These are phyloP conservation scores for Bimuria novae-zelandiae DNA, from an alignment of 2,329 filamentous ascomycete species.

Conservation along the genomic window DNA sequence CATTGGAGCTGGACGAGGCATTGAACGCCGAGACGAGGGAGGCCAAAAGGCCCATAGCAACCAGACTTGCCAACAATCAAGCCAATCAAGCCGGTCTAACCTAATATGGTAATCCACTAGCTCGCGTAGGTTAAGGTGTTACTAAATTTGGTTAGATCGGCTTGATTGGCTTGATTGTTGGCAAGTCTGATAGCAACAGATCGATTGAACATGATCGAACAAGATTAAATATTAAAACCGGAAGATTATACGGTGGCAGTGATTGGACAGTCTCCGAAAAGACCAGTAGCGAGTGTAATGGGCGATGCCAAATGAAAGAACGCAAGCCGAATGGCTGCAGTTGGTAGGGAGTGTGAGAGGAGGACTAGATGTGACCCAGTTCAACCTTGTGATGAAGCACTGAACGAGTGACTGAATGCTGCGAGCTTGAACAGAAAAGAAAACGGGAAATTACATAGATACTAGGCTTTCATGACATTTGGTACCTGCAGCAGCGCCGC, in stretches of 20 bases:
- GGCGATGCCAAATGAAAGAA: constrained; percentile 56
- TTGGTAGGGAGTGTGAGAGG: constrained; percentile 34
- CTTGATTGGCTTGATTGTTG: too few relatives aligned
- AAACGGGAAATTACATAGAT: constrained; percentile 33
- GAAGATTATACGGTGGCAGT: constrained; percentile 31
- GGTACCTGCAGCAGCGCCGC: constrained; percentile 32
- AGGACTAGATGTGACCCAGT: neutral
- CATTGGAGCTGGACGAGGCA: constrained; percentile 50
- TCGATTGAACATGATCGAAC: constrained; percentile 30
- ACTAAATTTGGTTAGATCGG: too few relatives aligned
- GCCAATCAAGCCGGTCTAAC: too few relatives aligned
- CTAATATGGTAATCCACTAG: too few relatives aligned
- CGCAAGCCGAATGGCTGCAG: constrained; percentile 56
- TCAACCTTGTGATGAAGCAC: constrained; percentile 4
- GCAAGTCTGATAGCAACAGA: constrained; percentile 21
- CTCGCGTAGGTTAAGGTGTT: too few relatives aligned
- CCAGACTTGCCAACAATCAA: too few relatives aligned
- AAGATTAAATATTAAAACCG: constrained; percentile 22
- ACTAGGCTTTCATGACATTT: constrained; percentile 24
- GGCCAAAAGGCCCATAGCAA: constrained; percentile 38
- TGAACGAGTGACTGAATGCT: constrained; percentile 21
- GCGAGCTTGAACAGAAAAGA: constrained; percentile 30
- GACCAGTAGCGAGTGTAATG: constrained; percentile 48
- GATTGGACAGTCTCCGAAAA: constrained; percentile 42
- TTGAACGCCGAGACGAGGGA: constrained; percentile 49